phyloP scores from a whole-genome alignment of 1,284 basidiomycete genomes.

The Pholiota adiposa region DNA sequence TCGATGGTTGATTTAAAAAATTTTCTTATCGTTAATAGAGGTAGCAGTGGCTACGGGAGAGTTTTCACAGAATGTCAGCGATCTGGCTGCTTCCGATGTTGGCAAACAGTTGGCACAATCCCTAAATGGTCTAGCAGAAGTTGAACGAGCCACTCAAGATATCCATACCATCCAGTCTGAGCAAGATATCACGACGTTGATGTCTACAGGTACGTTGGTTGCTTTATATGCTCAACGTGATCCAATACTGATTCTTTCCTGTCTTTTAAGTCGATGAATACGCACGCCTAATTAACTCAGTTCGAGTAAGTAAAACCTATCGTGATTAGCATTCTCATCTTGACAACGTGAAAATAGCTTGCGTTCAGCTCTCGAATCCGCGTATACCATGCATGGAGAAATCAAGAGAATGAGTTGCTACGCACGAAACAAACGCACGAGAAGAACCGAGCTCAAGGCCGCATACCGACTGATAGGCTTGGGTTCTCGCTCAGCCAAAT shows the following conservation, averaged over 20 bases:
- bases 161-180: slow-evolving; percentile 74
- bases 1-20: neutral
- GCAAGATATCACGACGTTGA: slow-evolving; percentile 77
- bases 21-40: slow-evolving; percentile 47
- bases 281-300: slow-evolving; percentile 87
- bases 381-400: slow-evolving; percentile 81
- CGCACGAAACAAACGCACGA: slow-evolving; percentile 81
- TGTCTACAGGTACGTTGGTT: slow-evolving; percentile 65
- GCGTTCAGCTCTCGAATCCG: slow-evolving; percentile 89
- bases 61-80: slow-evolving; percentile 69
- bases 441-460: slow-evolving; percentile 76
- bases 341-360: slow-evolving; percentile 47
- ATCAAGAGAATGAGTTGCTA: slow-evolving; percentile 75
- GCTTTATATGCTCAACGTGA: slow-evolving; percentile 1
- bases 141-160: slow-evolving; percentile 75
- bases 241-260: neutral
- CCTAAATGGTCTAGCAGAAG: slow-evolving; percentile 70
- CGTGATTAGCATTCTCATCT: neutral
- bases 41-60: slow-evolving; percentile 70
- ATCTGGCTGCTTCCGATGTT: slow-evolving; percentile 76
- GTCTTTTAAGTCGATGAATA: slow-evolving; percentile 81
- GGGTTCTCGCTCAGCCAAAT: slow-evolving; percentile 75
- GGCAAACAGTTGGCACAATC: slow-evolving; percentile 73
- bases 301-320: slow-evolving; percentile 62
- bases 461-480: slow-evolving; percentile 67